Evolutionary conservation across 306 rosid genomes (phyloP).

Genomic region (Begonia peltatifolia): DNA sequence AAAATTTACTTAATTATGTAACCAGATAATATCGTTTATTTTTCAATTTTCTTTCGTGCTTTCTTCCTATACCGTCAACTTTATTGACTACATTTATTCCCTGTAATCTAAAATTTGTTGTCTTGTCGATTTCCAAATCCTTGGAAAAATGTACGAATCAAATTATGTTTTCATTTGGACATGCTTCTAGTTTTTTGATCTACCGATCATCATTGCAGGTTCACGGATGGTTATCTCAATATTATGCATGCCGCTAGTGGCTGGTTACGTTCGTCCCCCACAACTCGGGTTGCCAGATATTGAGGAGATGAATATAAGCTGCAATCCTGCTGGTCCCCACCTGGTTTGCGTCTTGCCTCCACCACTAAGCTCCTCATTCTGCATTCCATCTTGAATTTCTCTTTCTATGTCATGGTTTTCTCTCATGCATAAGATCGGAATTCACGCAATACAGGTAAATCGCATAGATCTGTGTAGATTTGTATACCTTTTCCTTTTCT

Average conservation of each 20-base stretch:
- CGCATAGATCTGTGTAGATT: too few relatives aligned
- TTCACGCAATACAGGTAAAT: too few relatives aligned
- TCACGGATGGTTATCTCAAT: slow-evolving; percentile 75
- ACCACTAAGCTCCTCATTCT: slow-evolving; percentile 76
- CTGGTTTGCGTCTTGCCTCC: slow-evolving; percentile 94
- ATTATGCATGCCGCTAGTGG: slow-evolving; percentile 79
- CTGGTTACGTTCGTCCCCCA: slow-evolving; percentile 92
- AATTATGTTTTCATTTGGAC: not conserved
- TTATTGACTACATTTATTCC: too few relatives aligned
- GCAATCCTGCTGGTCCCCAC: slow-evolving; percentile 93
- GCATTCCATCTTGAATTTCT: slow-evolving; percentile 49
- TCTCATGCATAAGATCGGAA: too few relatives aligned
- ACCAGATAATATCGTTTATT: too few relatives aligned
- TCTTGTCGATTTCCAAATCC: too few relatives aligned
- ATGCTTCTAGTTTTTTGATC: slow-evolving; percentile 8
- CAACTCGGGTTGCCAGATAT: slow-evolving; percentile 72
- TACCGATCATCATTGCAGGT: slow-evolving; percentile 30
- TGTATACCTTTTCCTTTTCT: too few relatives aligned
- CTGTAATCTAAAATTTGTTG: too few relatives aligned
- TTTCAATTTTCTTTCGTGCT: too few relatives aligned
- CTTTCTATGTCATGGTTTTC: too few relatives aligned
- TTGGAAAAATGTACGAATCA: too few relatives aligned
- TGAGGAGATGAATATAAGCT: slow-evolving; percentile 61
- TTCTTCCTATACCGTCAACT: too few relatives aligned
- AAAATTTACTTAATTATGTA: not conserved